These are phyloP conservation scores for Onygenales sp. DNA, from an alignment of 2,329 filamentous ascomycete species.

Conservation along the genomic window DNA sequence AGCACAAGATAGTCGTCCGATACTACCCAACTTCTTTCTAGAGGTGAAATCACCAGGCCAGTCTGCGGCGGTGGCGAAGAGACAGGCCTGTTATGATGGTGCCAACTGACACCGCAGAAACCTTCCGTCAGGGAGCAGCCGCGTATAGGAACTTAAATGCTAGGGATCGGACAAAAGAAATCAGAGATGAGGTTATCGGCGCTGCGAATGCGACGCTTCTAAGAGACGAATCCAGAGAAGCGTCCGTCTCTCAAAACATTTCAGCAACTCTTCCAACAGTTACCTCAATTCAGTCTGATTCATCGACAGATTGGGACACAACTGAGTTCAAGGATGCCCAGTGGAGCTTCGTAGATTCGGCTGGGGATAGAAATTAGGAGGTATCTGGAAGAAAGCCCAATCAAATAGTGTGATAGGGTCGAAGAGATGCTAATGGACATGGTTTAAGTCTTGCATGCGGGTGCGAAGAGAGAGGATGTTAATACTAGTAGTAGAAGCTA, in stretches of 20 bases:
- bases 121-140: conserved; percentile 26
- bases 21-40: conserved; percentile 36
- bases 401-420: too few relatives aligned
- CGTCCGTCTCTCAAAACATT: background rate
- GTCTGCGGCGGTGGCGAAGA: conserved; percentile 17
- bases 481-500: too few relatives aligned
- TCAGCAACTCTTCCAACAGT: background rate
- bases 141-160: conserved; percentile 29
- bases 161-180: conserved; percentile 27
- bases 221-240: background rate
- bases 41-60: conserved; percentile 29
- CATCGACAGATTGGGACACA: background rate
- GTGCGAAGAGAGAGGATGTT: too few relatives aligned
- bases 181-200: conserved; percentile 28
- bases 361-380: too few relatives aligned
- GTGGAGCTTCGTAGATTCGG: background rate
- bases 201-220: conserved; percentile 5
- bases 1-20: conserved; percentile 15
- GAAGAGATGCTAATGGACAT: too few relatives aligned
- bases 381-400: too few relatives aligned
- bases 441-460: too few relatives aligned
- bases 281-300: background rate
- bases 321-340: background rate
- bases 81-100: conserved; percentile 30
- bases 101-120: conserved; percentile 17